phyloP scores from a whole-genome alignment of 2,329 filamentous ascomycete species.

The Paraconiothyrium sp. region DNA sequence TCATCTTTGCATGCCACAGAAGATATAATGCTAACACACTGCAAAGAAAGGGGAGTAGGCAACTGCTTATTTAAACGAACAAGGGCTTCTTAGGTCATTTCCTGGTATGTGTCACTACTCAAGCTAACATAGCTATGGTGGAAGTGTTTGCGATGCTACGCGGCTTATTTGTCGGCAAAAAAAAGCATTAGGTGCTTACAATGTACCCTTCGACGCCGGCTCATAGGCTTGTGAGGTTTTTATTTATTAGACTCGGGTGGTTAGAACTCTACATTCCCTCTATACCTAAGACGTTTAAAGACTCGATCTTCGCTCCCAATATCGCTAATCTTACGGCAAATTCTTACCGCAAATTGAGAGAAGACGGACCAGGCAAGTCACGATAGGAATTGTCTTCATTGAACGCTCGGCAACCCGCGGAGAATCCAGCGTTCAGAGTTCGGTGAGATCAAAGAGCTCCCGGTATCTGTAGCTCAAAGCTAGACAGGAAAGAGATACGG shows the following conservation, averaged over 20 bases:
- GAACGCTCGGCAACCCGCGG: constrained; percentile 4
- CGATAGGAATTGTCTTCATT: constrained; percentile 10
- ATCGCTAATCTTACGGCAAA: neutral
- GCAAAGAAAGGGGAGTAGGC: constrained; percentile 36
- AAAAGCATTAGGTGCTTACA: constrained; percentile 8
- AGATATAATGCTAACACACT: constrained; percentile 45
- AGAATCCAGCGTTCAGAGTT: constrained; percentile 2
- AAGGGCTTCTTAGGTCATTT: constrained; percentile 43
- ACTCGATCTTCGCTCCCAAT: constrained; percentile 1
- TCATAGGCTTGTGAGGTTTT: constrained; percentile 16
- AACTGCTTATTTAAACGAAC: constrained; percentile 42
- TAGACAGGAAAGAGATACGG: neutral
- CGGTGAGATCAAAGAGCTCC: neutral
- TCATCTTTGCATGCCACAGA: constrained; percentile 49
- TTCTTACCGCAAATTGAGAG: neutral
- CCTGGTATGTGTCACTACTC: neutral
- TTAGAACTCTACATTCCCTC: constrained; percentile 15
- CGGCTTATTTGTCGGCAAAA: constrained; percentile 4
- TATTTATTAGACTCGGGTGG: constrained; percentile 16
- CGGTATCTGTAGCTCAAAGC: neutral
- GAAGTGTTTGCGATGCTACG: constrained; percentile 16
- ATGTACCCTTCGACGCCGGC: constrained; percentile 15
- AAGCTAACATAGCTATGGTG: constrained; percentile 3
- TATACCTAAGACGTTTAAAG: constrained; percentile 11
- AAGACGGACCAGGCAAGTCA: neutral